Evolutionary conservation across 1,284 basidiomycete genomes (phyloP), one percentile per base, ranked within the genome.

Genomic region (Apiotrichum veenhuisii): DNA sequence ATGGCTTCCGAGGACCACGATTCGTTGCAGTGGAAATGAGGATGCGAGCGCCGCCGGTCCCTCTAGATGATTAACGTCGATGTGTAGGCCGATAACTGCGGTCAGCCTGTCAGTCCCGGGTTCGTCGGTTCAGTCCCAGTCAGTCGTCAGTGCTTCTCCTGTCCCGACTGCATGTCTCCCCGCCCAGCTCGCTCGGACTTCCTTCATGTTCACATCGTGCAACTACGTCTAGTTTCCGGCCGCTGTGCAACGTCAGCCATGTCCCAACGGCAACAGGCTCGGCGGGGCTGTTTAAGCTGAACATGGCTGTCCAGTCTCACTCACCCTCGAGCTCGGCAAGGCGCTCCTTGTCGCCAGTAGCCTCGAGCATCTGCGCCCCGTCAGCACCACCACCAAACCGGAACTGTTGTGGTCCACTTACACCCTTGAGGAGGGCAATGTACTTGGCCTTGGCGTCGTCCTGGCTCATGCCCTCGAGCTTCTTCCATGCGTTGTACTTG

Each of bases 401-500:
- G n/a, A n/a, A n/a, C n/a, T n/a, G n/a, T 9, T 1, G 11, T n/a
- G 7, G 23, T 1, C 25, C 25, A 78, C 84, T 68, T 64, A 89
- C 91, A 78, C 81, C 78, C 63, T 86, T 66, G 63, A 95, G 81
- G 64, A 84, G 83, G 55, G 83, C 81, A 58, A 93, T 87, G 69
- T 94, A 95, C 69, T 83, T 80, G 50, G 76, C 72, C 77, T 82
- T 77, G 17, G 89, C 89, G 0, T 85, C 85, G 68, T 90, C 88
- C 76, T 83, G 82, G 52, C 83, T 81, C 38, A 77, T 83, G 34
- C 86, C 90, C 77, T 91, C 82, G 61, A 88, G 81, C n/a, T 69
- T 73, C 45, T 85, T 83, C 89, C 91, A 94, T n/a, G 91, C 91
- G 72, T 90, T 85, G 89, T 68, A 75, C 66, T 77, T 77, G 68